Percentiles rank a stretch among this genome's conserved stretches.
Conservation (phyloP, 1,284 basidiomycete species). For the Volvariella volvacea region DNA sequence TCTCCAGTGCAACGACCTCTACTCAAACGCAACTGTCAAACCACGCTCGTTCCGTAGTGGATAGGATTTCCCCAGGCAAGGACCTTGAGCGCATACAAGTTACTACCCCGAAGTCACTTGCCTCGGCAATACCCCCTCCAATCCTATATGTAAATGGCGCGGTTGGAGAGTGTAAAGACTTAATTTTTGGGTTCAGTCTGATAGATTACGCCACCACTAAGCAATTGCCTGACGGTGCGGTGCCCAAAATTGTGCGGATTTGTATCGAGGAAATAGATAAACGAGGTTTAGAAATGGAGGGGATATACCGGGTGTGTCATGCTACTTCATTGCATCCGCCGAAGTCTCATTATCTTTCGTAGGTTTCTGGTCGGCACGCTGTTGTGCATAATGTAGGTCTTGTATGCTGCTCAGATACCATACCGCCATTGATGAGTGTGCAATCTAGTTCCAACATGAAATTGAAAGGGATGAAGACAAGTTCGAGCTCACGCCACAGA, state of each 20-base stretch:
- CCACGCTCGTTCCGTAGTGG: slow-evolving; percentile 50
- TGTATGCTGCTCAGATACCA: neutral
- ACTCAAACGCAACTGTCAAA: slow-evolving; percentile 64
- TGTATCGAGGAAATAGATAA: slow-evolving; percentile 84
- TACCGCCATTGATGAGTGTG: slow-evolving; percentile 2
- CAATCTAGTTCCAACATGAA: slow-evolving; percentile 68
- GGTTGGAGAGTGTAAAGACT: slow-evolving; percentile 83
- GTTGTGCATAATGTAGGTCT: slow-evolving; percentile 68
- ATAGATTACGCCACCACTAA: slow-evolving; percentile 90
- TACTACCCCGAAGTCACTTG: slow-evolving; percentile 52
- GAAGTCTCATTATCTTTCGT: neutral
- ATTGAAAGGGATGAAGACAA: slow-evolving; percentile 87
- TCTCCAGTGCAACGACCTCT: slow-evolving; percentile 52
- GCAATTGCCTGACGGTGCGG: slow-evolving; percentile 63
- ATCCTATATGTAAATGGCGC: slow-evolving; percentile 73
- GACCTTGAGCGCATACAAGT: slow-evolving; percentile 55
- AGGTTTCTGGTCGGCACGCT: slow-evolving; percentile 84
- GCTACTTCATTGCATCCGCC: slow-evolving; percentile 1
- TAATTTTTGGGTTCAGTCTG: slow-evolving; percentile 90
- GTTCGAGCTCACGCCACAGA: slow-evolving; percentile 75
- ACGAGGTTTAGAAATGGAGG: slow-evolving; percentile 76
- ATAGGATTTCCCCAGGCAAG: slow-evolving; percentile 62
- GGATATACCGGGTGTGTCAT: slow-evolving; percentile 69
- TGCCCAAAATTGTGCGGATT: slow-evolving; percentile 81
- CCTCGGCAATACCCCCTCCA: slow-evolving; percentile 57